Conservation (phyloP, 805 yeast species). For the Kodamaea jinghongensis region DNA sequence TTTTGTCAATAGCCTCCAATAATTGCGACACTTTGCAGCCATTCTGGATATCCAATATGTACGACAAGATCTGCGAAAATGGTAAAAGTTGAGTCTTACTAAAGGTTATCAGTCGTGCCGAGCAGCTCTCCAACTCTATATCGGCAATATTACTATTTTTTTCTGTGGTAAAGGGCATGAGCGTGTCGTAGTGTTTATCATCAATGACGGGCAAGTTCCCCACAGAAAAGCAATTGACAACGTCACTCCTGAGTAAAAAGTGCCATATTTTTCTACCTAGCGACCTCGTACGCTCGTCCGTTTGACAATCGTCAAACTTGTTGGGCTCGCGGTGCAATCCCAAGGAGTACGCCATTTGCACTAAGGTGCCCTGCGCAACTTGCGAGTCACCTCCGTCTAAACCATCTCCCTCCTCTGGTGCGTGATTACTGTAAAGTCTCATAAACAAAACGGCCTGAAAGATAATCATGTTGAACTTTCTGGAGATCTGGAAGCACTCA, state of each 20-base stretch:
- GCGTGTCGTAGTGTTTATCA: conserved; percentile 11
- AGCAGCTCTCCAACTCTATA: conserved; percentile 13
- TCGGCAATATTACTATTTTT: conserved; percentile 16
- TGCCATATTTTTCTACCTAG: conserved; percentile 62
- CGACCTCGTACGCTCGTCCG: conserved; percentile 39
- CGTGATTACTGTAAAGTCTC: conserved; percentile 11
- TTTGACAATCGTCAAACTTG: conserved; percentile 17
- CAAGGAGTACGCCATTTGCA: conserved; percentile 20
- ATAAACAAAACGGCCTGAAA: conserved; percentile 13
- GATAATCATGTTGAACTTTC: conserved; percentile 10
- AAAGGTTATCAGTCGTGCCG: conserved; percentile 11
- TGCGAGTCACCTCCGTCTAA: conserved; percentile 14
- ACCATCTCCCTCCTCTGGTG: conserved; percentile 16
- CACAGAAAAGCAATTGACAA: conserved; percentile 11
- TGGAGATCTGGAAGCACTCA: conserved; percentile 16
- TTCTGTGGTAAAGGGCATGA: conserved; percentile 15
- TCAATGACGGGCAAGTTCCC: conserved; percentile 18
- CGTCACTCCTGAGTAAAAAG: conserved; percentile 31
- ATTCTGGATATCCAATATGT: conserved; percentile 14
- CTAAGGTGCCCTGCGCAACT: conserved; percentile 12
- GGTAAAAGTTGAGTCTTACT: conserved; percentile 10
- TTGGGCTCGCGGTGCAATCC: conserved; percentile 26
- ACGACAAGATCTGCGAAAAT: conserved; percentile 13
- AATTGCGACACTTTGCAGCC: conserved; percentile 13
- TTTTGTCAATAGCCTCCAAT: conserved; percentile 7